Base-by-base conservation (phyloP, 164 flowering plant genomes). In the Stephania japonica region DNA sequence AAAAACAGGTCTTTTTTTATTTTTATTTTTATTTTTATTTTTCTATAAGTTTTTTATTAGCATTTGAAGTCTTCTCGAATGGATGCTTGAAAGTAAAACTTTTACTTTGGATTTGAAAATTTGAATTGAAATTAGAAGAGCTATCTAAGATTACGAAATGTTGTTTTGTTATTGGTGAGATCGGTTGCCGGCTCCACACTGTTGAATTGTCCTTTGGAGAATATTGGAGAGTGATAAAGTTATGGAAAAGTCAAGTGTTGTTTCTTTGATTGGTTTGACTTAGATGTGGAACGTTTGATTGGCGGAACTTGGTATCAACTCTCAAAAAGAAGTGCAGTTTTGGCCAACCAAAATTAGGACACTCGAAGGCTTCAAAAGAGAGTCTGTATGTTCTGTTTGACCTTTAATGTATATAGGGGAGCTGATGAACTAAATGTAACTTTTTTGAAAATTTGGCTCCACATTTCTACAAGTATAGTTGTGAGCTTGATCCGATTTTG, bases 1-100 rank as follows among this genome's bases (percentile, higher is more conserved):
- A 96, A 82, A 96, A 96, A 80, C 95, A 91, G 97, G 99, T 93
- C 9, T 43, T n/a, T 23, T 64, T 4, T 10, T 2, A 53, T 4
- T 12, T 68, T 75, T 42, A n/a, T n/a, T n/a, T n/a, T n/a, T n/a
- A n/a, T n/a, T n/a, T n/a, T n/a, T n/a, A n/a, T n/a, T n/a, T n/a
- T n/a, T n/a, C n/a, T n/a, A n/a, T n/a, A n/a, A n/a, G n/a, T n/a
- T n/a, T n/a, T n/a, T n/a, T n/a, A n/a, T 66, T 19, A 53, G 27
- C 1, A 12, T 32, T 76, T 63, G 11, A 21, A 18, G 7, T 50
- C 21, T 59, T 10, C 23, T 18, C n/a, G 7, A n/a, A 5, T 59
- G 24, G 7, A 21, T 18, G 21, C 23, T n/a, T 59, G 21, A 10
- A 59, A 59, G 5, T 59, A 21, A 59, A 59, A 59, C 7, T 59